Evolutionary conservation across 78 protist genomes (phyloP), one percentile per base, ranked within the genome.

Genomic region (Carpediemonas membranifera): DNA sequence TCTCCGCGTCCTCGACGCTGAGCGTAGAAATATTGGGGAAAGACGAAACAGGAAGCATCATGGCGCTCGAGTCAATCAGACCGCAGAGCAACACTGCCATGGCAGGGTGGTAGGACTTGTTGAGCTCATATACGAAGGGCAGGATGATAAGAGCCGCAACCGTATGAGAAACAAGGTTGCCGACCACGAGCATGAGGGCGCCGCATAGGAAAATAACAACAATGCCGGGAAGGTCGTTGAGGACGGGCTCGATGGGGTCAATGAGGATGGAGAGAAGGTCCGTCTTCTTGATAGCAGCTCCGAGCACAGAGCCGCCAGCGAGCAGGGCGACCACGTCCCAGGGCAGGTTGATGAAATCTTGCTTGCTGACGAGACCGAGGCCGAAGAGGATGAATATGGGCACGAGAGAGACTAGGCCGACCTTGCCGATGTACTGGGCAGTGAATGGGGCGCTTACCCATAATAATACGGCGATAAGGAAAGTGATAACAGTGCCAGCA

Each of bases 221-320:
- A n/a, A n/a, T n/a, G n/a, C n/a, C n/a, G n/a, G n/a, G n/a, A n/a
- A n/a, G n/a, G n/a, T n/a, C n/a, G n/a, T n/a, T n/a, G n/a, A n/a
- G n/a, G n/a, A n/a, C n/a, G n/a, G n/a, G n/a, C n/a, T n/a, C n/a
- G n/a, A n/a, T n/a, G n/a, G n/a, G n/a, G n/a, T n/a, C n/a, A n/a
- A n/a, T n/a, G n/a, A n/a, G n/a, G n/a, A n/a, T n/a, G n/a, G n/a
- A n/a, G n/a, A n/a, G n/a, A n/a, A n/a, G n/a, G n/a, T n/a, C n/a
- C n/a, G n/a, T n/a, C n/a, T n/a, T n/a, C n/a, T n/a, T n/a, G n/a
- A n/a, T n/a, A n/a, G n/a, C n/a, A n/a, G n/a, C n/a, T n/a, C 75
- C 75, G 36, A 70, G 67, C 41, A 62, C 54, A 16, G 31, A 33
- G 44, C 75, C 75, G 7, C 75, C 75, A 1, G 58, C 65, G 27